Evolutionary conservation across 2,329 filamentous ascomycete species (phyloP).

Genomic region (Botrytis porri): DNA sequence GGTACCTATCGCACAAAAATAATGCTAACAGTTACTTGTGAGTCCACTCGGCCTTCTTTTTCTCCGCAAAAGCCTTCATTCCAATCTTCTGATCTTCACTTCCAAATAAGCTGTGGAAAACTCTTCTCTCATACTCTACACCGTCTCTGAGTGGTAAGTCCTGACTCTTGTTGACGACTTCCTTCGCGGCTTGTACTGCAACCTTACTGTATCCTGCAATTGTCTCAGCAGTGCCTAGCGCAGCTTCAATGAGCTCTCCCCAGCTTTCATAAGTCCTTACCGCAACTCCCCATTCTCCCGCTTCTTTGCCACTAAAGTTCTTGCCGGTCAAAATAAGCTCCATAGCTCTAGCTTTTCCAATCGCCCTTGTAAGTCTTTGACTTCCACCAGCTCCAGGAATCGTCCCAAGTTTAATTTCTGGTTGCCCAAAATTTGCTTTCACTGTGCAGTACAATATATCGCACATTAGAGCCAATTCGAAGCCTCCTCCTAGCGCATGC

Average conservation of each 20-base stretch:
- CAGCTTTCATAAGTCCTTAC: constrained; percentile 76
- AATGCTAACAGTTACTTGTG: constrained; percentile 54
- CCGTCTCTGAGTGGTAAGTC: constrained; percentile 84
- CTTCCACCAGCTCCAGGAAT: constrained; percentile 91
- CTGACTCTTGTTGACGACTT: constrained; percentile 99
- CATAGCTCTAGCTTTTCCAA: constrained; percentile 86
- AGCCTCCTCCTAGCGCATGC: constrained; percentile 90
- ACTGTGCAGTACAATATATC: constrained; percentile 90
- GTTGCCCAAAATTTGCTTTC: constrained; percentile 88
- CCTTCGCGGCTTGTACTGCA: constrained; percentile 87
- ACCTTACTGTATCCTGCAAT: constrained; percentile 86
- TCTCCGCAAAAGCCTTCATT: constrained; percentile 92
- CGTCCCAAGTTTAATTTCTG: constrained; percentile 91
- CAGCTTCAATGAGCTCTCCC: constrained; percentile 77
- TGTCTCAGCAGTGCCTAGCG: constrained; percentile 78
- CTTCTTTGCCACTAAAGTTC: constrained; percentile 79
- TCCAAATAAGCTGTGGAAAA: constrained; percentile 92
- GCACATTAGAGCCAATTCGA: constrained; percentile 96
- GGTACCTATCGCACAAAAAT: not conserved
- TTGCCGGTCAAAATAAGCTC: constrained; percentile 85
- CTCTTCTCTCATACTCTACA: constrained; percentile 87
- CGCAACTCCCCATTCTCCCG: constrained; percentile 86
- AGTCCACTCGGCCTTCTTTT: constrained; percentile 89
- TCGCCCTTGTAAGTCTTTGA: constrained; percentile 78
- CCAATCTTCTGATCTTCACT: constrained; percentile 97